phyloP scores from a whole-genome alignment of 768 basidiomycete genomes.

The Mycena vulgaris region DNA sequence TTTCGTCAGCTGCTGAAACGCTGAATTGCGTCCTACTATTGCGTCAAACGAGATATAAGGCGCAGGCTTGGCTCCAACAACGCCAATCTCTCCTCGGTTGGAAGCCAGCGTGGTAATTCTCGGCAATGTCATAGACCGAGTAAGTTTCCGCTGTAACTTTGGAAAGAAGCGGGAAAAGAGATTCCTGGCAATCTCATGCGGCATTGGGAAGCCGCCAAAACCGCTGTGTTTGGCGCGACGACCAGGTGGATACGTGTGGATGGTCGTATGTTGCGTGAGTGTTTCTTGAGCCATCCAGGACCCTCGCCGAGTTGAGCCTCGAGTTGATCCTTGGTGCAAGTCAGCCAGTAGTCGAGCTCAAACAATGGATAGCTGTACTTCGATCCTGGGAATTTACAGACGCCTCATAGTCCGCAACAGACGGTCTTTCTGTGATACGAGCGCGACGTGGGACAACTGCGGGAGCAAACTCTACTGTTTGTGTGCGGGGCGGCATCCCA shows the following conservation, averaged over 20 bases:
- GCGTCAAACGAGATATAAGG: slow-evolving; percentile 92
- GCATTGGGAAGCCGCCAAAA: slow-evolving; percentile 86
- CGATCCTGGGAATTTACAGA: slow-evolving; percentile 37
- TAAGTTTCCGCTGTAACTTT: slow-evolving; percentile 67
- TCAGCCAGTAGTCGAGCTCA: not conserved
- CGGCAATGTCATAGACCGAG: slow-evolving; percentile 83
- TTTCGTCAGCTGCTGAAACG: slow-evolving; percentile 75
- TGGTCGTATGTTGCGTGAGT: slow-evolving; percentile 37
- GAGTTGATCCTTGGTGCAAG: slow-evolving; percentile 39
- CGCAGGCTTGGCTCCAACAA: slow-evolving; percentile 67
- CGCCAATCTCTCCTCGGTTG: slow-evolving; percentile 50
- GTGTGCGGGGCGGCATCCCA: slow-evolving; percentile 49
- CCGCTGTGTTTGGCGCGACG: slow-evolving; percentile 58
- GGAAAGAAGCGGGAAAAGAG: slow-evolving; percentile 77
- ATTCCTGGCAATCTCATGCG: slow-evolving; percentile 65
- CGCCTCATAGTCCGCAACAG: slow-evolving; percentile 32
- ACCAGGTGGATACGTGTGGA: slow-evolving; percentile 38
- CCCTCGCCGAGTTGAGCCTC: slow-evolving; percentile 44
- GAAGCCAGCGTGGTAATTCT: slow-evolving; percentile 73
- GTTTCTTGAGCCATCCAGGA: slow-evolving; percentile 40
- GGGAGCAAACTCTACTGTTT: slow-evolving; percentile 68
- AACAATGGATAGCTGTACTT: slow-evolving; percentile 26
- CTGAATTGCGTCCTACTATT: slow-evolving; percentile 86
- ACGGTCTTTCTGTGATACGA: slow-evolving; percentile 37
- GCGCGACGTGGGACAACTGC: slow-evolving; percentile 44